A percentile compares a stretch with the other conserved stretches of the same genome.
phyloP scores from a whole-genome alignment of 2,329 filamentous ascomycete genomes.

The Sporothrix brunneoviolacea region DNA sequence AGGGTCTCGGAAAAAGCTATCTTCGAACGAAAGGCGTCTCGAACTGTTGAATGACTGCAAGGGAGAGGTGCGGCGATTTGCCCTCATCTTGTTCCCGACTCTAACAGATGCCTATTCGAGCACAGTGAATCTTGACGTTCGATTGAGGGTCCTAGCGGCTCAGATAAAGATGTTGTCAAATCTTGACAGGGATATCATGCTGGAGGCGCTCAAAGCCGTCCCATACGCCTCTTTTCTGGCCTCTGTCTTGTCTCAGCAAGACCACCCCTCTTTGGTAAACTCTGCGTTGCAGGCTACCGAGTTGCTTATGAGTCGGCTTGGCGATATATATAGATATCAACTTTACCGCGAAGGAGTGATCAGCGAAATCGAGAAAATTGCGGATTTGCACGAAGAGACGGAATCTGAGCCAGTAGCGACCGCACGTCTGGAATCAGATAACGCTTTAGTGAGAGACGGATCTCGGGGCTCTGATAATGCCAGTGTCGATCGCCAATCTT shows the following conservation, averaged over 20 bases:
- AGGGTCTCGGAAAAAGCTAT: slow-evolving; percentile 44
- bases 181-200: slow-evolving; percentile 74
- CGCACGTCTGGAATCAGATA: background rate
- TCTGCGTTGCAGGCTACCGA: slow-evolving; percentile 85
- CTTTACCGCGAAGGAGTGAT: slow-evolving; percentile 97
- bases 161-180: slow-evolving; percentile 98
- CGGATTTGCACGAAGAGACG: slow-evolving; percentile 33
- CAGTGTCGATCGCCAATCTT: background rate
- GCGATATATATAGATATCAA: slow-evolving; percentile 87
- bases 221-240: slow-evolving; percentile 94
- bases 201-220: slow-evolving; percentile 78
- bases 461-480: background rate
- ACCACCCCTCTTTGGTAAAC: slow-evolving; percentile 80
- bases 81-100: slow-evolving; percentile 86
- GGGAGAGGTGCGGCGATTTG: slow-evolving; percentile 80
- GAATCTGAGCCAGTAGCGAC: slow-evolving; percentile 31
- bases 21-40: slow-evolving; percentile 69
- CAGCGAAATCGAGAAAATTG: slow-evolving; percentile 77
- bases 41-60: slow-evolving; percentile 77
- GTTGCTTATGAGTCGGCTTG: slow-evolving; percentile 74
- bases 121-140: slow-evolving; percentile 89
- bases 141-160: slow-evolving; percentile 91
- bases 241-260: slow-evolving; percentile 90
- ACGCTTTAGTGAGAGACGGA: background rate
- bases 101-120: slow-evolving; percentile 95